Conservation (phyloP, 495 filamentous ascomycete species). For the Tuber borchii region DNA sequence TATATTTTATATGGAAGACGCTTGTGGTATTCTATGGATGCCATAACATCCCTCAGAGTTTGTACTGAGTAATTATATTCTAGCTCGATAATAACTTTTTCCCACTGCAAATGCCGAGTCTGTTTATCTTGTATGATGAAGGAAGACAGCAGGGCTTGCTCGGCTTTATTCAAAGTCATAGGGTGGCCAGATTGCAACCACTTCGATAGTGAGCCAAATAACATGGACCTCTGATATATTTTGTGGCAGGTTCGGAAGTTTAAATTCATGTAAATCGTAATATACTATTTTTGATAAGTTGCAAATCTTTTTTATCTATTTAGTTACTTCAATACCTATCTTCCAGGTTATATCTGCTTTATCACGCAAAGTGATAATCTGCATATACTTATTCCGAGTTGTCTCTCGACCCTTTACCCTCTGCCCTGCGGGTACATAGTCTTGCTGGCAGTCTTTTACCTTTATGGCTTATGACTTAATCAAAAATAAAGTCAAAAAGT, state of each 20-base stretch:
- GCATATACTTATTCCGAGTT: not conserved
- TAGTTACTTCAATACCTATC: not conserved
- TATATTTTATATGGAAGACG: too few species aligned
- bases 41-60: not conserved
- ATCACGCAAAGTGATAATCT: not conserved
- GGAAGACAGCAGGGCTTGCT: not conserved
- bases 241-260: not conserved
- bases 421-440: not conserved
- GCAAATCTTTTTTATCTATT: not conserved
- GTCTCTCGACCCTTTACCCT: not conserved
- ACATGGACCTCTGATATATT: not conserved
- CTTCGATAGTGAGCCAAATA: not conserved
- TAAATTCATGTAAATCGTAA: not conserved
- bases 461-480: too few species aligned
- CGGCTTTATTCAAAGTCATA: not conserved
- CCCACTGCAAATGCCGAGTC: not conserved
- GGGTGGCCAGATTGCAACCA: accelerated
- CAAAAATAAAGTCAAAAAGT: too few species aligned
- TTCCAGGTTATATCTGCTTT: conserved; percentile 1
- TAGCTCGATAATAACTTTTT: not conserved
- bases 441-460: too few species aligned
- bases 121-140: not conserved
- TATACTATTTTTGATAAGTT: not conserved
- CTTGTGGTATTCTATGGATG: too few species aligned
- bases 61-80: not conserved